Percentiles rank a stretch among this genome's conserved stretches.
Evolutionary conservation across 371 early-diverging fungal genomes (phyloP).

Genomic region (Saksenaea oblongispora): DNA sequence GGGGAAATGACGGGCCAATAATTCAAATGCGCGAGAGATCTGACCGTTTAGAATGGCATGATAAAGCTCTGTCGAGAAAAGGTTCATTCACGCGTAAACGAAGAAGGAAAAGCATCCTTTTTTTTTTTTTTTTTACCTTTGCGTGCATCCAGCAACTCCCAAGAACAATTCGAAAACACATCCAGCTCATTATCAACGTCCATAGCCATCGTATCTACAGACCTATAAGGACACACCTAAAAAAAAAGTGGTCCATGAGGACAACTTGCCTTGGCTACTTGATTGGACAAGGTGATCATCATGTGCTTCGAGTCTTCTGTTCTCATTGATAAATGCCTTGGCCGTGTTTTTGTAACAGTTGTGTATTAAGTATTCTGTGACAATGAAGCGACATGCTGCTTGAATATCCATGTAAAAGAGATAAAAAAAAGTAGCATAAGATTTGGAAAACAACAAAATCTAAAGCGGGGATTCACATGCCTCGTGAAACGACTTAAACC

Average conservation of each 20-base stretch:
- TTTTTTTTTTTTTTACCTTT: conserved; percentile 27
- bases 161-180: conserved; percentile 7
- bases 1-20: conserved; percentile 37
- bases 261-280: conserved; percentile 9
- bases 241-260: not conserved
- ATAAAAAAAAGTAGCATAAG: not conserved
- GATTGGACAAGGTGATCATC: not conserved
- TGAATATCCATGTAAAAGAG: conserved; percentile 15
- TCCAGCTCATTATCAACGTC: conserved; percentile 6
- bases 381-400: conserved; percentile 24
- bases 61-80: conserved; percentile 19
- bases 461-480: not conserved
- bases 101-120: not conserved
- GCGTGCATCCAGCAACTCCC: conserved; percentile 42
- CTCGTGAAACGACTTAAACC: not conserved
- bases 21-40: conserved; percentile 32
- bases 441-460: not conserved
- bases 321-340: conserved; percentile 56
- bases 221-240: not conserved
- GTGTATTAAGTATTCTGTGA: conserved; percentile 58
- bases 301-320: conserved; percentile 25
- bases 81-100: not conserved
- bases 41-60: conserved; percentile 33
- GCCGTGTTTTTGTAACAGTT: conserved; percentile 66
- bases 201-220: conserved; percentile 1